phyloP scores from a whole-genome alignment of 768 basidiomycete species.

The Russula sp. region DNA sequence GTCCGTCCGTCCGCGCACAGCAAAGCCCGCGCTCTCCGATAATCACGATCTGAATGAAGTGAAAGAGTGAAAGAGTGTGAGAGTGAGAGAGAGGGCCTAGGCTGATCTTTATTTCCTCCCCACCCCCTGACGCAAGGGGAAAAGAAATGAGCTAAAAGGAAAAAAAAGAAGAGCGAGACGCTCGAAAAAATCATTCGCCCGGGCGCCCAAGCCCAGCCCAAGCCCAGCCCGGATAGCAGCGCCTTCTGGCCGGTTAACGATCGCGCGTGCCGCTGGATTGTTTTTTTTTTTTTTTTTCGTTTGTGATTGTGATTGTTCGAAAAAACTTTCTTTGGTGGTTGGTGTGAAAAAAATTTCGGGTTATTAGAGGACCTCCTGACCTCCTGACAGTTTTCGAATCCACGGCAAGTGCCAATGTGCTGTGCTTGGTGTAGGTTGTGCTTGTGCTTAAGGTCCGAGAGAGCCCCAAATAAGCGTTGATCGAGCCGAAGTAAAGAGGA shows the following conservation, averaged over 20 bases:
- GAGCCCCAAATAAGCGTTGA: conserved; percentile 22
- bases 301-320: too few relatives aligned
- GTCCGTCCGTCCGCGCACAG: too few relatives aligned
- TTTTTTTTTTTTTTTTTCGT: too few relatives aligned
- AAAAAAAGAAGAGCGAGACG: background rate
- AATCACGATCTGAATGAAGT: background rate
- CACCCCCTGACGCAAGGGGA: background rate
- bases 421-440: background rate
- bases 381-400: too few relatives aligned
- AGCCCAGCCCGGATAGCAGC: too few relatives aligned
- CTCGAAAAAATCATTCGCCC: background rate
- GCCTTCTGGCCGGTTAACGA: background rate
- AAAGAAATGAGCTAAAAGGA: background rate
- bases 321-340: too few relatives aligned
- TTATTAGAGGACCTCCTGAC: too few relatives aligned
- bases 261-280: conserved; percentile 18
- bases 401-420: background rate
- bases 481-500: background rate
- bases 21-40: background rate
- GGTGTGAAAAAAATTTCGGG: too few relatives aligned
- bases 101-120: background rate
- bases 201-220: conserved; percentile 1
- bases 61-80: too few relatives aligned
- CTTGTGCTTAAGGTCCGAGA: conserved; percentile 18
- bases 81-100: background rate